Evolutionary conservation across 2,329 filamentous ascomycete species (phyloP).

Genomic region (Trichocomaceae sp.): DNA sequence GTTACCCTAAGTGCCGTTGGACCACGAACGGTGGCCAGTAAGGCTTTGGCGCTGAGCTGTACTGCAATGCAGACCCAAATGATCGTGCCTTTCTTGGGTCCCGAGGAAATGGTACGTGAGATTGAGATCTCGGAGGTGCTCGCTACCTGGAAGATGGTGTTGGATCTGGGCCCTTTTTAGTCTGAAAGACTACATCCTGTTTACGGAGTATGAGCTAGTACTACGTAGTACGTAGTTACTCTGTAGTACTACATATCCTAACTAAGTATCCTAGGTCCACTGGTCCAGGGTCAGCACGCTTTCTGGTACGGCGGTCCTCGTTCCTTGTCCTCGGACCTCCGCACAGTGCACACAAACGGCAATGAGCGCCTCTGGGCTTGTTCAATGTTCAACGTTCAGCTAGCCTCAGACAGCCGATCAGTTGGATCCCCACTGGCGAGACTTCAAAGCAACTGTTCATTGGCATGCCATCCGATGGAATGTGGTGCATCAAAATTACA

Average conservation of each 20-base stretch:
- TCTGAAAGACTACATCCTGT: background rate
- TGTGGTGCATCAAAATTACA: background rate
- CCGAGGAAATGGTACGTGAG: background rate
- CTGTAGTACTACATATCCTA: too few species aligned
- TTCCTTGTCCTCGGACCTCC: too few species aligned
- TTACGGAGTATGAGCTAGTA: background rate
- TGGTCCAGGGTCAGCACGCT: too few species aligned
- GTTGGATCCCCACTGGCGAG: conserved; percentile 4
- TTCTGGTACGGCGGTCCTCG: too few species aligned
- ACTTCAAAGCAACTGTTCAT: background rate
- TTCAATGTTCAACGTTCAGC: conserved; percentile 6
- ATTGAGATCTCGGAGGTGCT: conserved; percentile 13
- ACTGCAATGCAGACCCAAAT: background rate
- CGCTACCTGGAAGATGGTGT: conserved; percentile 1
- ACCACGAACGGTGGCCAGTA: background rate
- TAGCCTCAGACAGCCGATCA: conserved; percentile 13
- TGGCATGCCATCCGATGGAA: background rate
- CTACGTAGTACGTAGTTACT: too few species aligned
- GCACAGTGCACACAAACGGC: background rate
- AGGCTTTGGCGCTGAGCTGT: background rate
- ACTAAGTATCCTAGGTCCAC: too few species aligned
- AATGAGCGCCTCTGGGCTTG: background rate
- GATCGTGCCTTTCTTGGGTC: background rate
- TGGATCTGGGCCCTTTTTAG: conserved; percentile 11
- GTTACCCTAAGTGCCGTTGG: background rate